Evolutionary conservation across 1,284 basidiomycete genomes (phyloP).

Genomic region (Kwoniella shivajii): DNA sequence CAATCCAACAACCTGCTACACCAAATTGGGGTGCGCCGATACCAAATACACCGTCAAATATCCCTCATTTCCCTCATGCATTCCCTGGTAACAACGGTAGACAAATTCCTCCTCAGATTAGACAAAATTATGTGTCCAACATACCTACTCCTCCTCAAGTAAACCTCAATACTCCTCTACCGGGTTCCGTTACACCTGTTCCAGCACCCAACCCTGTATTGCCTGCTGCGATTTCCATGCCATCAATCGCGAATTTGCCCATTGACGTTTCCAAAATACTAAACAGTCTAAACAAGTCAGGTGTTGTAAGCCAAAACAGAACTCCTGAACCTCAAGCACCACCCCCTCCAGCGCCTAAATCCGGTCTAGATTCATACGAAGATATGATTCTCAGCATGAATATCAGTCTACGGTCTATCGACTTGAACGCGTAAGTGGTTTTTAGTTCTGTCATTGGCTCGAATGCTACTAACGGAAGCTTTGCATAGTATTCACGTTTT

Average conservation of each 20-base stretch:
- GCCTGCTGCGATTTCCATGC: slow-evolving; percentile 2
- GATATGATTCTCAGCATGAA: slow-evolving; percentile 68
- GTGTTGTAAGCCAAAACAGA: slow-evolving; percentile 57
- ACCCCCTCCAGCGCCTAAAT: slow-evolving; percentile 12
- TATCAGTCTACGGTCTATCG: slow-evolving; percentile 68
- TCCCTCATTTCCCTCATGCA: neutral
- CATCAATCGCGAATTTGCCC: slow-evolving; percentile 28
- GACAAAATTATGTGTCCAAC: slow-evolving; percentile 38
- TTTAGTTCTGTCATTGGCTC: slow-evolving; percentile 1
- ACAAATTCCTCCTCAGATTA: neutral
- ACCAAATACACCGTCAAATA: neutral
- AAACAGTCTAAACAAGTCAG: slow-evolving; percentile 42
- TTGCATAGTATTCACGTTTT: slow-evolving; percentile 65
- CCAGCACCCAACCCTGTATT: slow-evolving; percentile 21
- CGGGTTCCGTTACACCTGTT: slow-evolving; percentile 24
- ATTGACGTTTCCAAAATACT: slow-evolving; percentile 46
- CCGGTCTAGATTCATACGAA: slow-evolving; percentile 66
- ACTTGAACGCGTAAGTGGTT: slow-evolving; percentile 68
- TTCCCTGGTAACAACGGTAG: slow-evolving; percentile 11
- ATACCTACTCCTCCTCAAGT: slow-evolving; percentile 39
- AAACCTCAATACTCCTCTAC: slow-evolving; percentile 41
- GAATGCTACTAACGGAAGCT: neutral
- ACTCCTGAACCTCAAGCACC: slow-evolving; percentile 55
- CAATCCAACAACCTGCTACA: slow-evolving; percentile 8
- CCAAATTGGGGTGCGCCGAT: neutral